Conservation (phyloP, 129 eudicot genomes). For the Escallonia herrerae region DNA sequence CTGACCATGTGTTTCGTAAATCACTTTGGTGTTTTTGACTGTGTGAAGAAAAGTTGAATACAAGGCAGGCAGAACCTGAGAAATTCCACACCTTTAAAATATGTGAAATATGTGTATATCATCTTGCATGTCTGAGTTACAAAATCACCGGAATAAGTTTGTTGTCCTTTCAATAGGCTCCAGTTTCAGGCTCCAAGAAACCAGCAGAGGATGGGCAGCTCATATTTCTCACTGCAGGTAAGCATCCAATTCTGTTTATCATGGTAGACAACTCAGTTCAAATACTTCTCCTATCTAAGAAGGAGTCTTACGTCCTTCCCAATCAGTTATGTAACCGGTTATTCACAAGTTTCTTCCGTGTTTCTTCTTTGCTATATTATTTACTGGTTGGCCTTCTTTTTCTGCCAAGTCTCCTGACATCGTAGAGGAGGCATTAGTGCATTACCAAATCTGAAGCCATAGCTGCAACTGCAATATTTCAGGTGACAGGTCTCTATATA, state of each 20-base stretch:
- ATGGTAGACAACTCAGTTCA: neutral
- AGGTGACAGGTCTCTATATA: constrained; percentile 78
- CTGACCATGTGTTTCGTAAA: too few species aligned
- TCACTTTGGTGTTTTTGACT: too few species aligned
- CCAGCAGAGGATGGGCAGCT: constrained; percentile 98
- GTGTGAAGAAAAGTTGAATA: neutral
- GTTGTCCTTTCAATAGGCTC: constrained; percentile 54
- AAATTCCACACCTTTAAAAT: neutral
- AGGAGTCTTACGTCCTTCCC: neutral
- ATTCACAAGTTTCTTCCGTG: neutral
- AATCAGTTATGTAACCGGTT: neutral
- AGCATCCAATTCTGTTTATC: neutral
- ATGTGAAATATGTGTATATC: neutral
- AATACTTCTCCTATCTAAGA: constrained; percentile 2
- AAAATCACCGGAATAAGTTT: neutral
- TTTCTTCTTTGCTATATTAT: neutral
- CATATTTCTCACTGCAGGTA: constrained; percentile 90
- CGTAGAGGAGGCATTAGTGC: neutral
- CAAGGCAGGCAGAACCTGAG: neutral
- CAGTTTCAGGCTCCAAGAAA: constrained; percentile 97
- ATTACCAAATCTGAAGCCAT: constrained; percentile 12
- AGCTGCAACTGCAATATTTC: constrained; percentile 14
- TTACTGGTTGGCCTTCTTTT: constrained; percentile 8
- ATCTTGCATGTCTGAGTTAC: neutral
- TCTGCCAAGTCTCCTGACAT: neutral